phyloP scores from a whole-genome alignment of 495 filamentous ascomycete genomes.

The Amniculicola lignicola region DNA sequence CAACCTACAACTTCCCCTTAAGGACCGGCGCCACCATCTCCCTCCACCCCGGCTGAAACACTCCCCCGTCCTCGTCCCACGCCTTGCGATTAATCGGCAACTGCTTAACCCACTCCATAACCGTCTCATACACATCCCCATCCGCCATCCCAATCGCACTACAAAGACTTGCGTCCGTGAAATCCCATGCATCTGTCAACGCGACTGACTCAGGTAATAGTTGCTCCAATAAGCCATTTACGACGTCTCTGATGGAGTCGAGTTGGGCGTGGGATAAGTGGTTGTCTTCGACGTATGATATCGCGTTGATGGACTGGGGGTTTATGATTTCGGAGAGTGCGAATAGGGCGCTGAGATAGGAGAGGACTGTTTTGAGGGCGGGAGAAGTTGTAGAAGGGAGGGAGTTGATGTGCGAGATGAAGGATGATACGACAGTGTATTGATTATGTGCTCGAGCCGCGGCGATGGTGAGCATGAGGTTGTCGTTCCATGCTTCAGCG shows the following conservation, averaged over 20 bases:
- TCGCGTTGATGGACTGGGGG: slow-evolving; percentile 15
- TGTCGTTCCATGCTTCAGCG: slow-evolving; percentile 18
- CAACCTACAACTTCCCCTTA: neutral
- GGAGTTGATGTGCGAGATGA: slow-evolving; percentile 6
- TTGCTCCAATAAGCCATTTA: slow-evolving; percentile 25
- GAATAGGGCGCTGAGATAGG: slow-evolving; percentile 27
- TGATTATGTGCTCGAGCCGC: slow-evolving; percentile 18
- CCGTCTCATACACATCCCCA: slow-evolving; percentile 36
- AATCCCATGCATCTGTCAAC: slow-evolving; percentile 41
- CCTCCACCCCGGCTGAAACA: slow-evolving; percentile 17
- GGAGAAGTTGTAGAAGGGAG: slow-evolving; percentile 12
- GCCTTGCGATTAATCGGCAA: slow-evolving; percentile 30
- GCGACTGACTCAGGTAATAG: slow-evolving; percentile 32
- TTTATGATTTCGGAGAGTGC: slow-evolving; percentile 31
- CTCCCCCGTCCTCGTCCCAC: slow-evolving; percentile 8
- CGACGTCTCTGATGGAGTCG: slow-evolving; percentile 15
- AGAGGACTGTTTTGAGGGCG: slow-evolving; percentile 17
- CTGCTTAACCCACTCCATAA: slow-evolving; percentile 37
- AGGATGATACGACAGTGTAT: slow-evolving; percentile 9
- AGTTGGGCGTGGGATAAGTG: slow-evolving; percentile 20
- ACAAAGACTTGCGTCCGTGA: slow-evolving; percentile 35
- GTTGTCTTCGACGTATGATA: slow-evolving; percentile 30
- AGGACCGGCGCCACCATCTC: neutral
- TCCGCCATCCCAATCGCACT: slow-evolving; percentile 37
- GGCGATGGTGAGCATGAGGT: slow-evolving; percentile 19